Percentiles rank a stretch among this genome's conserved stretches.
Evolutionary conservation across 2,329 filamentous ascomycete species (phyloP).

Genomic region (Xylariaceae sp.): DNA sequence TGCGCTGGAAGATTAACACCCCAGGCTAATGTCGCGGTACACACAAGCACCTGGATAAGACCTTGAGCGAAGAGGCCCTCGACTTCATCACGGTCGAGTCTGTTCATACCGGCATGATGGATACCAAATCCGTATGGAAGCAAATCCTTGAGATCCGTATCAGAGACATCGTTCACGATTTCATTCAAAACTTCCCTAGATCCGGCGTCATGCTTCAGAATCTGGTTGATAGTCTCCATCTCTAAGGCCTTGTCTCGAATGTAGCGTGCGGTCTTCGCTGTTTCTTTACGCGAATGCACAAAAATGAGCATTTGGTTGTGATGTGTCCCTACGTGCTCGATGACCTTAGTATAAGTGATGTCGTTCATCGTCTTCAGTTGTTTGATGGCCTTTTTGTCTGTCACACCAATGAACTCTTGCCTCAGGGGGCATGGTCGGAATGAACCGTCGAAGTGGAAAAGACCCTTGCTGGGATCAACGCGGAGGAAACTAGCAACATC

Average conservation of each 20-base stretch:
- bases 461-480: constrained; percentile 76
- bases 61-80: constrained; percentile 92
- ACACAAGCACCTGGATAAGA: constrained; percentile 90
- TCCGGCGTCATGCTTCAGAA: constrained; percentile 86
- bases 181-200: constrained; percentile 84
- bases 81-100: constrained; percentile 90
- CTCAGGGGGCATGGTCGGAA: constrained; percentile 90
- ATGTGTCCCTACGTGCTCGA: constrained; percentile 90
- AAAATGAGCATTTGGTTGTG: constrained; percentile 99
- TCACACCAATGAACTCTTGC: constrained; percentile 96
- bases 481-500: constrained; percentile 95
- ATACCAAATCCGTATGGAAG: constrained; percentile 97
- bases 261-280: constrained; percentile 93
- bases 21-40: constrained; percentile 97
- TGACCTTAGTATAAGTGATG: constrained; percentile 93
- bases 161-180: constrained; percentile 76
- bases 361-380: constrained; percentile 99
- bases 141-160: constrained; percentile 87
- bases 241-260: constrained; percentile 97
- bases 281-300: constrained; percentile 97
- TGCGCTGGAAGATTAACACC: constrained; percentile 97
- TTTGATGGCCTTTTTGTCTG: constrained; percentile 97
- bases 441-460: constrained; percentile 95
- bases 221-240: constrained; percentile 93
- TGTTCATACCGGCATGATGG: constrained; percentile 95